phyloP scores from a whole-genome alignment of 768 basidiomycete genomes.

The Lentinula aciculospora region DNA sequence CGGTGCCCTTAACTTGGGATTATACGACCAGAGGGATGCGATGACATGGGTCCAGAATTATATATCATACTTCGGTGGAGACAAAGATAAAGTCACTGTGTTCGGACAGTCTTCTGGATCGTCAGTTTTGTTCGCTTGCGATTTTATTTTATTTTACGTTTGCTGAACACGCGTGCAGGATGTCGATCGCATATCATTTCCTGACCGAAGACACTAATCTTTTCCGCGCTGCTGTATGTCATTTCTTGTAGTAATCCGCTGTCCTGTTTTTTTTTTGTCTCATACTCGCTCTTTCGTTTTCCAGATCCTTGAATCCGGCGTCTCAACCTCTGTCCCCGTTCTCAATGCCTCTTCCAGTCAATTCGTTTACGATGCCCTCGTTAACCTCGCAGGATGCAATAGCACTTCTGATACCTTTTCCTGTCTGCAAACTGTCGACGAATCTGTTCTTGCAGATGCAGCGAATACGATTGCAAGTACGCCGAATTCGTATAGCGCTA shows the following conservation, averaged over 20 bases:
- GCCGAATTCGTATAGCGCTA: background rate
- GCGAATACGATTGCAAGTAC: background rate
- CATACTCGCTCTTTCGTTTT: background rate
- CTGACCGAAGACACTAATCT: background rate
- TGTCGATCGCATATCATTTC: slow-evolving; percentile 1
- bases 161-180: background rate
- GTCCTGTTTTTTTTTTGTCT: background rate
- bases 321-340: slow-evolving; percentile 3
- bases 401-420: background rate
- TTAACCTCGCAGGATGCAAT: background rate
- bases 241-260: background rate
- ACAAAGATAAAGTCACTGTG: slow-evolving; percentile 17
- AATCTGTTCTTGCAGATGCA: background rate
- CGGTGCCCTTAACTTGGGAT: slow-evolving; percentile 19
- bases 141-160: background rate
- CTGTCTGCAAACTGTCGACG: background rate
- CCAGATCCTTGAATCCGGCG: slow-evolving; percentile 10
- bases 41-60: slow-evolving; percentile 34
- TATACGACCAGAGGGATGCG: slow-evolving; percentile 19
- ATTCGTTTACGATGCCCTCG: slow-evolving; percentile 4
- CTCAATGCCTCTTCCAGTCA: background rate
- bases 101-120: slow-evolving; percentile 4
- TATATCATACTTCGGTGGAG: slow-evolving; percentile 39
- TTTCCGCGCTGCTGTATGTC: background rate
- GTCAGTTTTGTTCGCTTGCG: background rate